These are phyloP conservation scores for Eucalyptus tenuipes DNA, from an alignment of 345 rosid species.

Conservation along the genomic window DNA sequence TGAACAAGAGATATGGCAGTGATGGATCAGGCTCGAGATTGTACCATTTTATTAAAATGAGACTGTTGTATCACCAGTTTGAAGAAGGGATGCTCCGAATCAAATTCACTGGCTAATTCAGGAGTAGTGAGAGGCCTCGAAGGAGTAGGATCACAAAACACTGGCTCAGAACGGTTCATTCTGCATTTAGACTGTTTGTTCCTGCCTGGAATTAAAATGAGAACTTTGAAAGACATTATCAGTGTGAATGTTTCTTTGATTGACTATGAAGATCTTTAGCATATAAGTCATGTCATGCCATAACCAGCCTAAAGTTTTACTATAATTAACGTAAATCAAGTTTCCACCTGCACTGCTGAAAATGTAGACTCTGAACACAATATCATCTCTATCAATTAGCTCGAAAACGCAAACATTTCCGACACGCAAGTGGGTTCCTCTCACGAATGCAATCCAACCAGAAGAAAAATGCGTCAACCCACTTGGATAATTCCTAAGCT, in stretches of 20 bases:
- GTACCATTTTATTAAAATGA: neutral
- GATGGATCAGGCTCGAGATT: neutral
- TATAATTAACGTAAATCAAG: neutral
- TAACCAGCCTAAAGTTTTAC: neutral
- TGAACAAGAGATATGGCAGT: neutral
- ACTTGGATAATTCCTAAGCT: too few species aligned
- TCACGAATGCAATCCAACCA: too few species aligned
- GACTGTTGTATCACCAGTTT: neutral
- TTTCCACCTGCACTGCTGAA: too few species aligned
- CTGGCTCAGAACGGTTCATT: neutral
- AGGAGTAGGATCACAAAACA: neutral
- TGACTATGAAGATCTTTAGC: neutral
- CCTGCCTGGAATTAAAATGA: neutral
- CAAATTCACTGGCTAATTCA: neutral
- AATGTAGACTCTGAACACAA: fast-evolving
- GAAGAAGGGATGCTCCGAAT: neutral
- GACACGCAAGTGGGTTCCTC: fast-evolving
- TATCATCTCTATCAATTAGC: too few species aligned
- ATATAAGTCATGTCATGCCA: neutral
- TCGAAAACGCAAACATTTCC: too few species aligned
- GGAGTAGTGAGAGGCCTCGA: neutral
- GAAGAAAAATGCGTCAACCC: fast-evolving
- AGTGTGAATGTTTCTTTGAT: neutral
- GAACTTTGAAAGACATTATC: neutral
- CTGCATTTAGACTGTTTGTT: neutral